These are phyloP conservation scores for Entoloma clypeatum DNA, from an alignment of 1,284 basidiomycete species.

Conservation along the genomic window DNA sequence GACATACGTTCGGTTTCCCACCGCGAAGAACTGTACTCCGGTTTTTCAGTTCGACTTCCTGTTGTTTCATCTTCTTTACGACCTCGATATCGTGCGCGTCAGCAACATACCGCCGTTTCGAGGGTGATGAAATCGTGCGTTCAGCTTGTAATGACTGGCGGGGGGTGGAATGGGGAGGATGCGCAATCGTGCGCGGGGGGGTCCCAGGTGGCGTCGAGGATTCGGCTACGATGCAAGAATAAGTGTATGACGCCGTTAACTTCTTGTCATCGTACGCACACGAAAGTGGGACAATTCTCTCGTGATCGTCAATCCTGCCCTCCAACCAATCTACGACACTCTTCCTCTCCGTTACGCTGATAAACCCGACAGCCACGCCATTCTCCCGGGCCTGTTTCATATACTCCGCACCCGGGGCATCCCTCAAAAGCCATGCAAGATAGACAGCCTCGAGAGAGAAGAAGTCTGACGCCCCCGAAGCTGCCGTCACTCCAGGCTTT, in stretches of 20 bases:
- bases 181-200: conserved; percentile 39
- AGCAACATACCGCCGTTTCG: conserved; percentile 76
- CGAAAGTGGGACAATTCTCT: conserved; percentile 52
- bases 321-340: conserved; percentile 81
- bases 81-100: conserved; percentile 76
- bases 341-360: conserved; percentile 84
- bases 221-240: conserved; percentile 25
- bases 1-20: conserved; percentile 65
- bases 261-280: conserved; percentile 38
- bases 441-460: conserved; percentile 80
- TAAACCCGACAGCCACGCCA: conserved; percentile 70
- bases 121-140: conserved; percentile 40
- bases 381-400: conserved; percentile 78
- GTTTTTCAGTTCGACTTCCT: conserved; percentile 72
- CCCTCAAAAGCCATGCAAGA: conserved; percentile 73
- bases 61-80: conserved; percentile 76
- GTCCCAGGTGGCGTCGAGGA: conserved; percentile 64
- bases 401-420: conserved; percentile 77
- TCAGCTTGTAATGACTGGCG: conserved; percentile 36
- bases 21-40: conserved; percentile 75
- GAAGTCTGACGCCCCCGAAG: conserved; percentile 52
- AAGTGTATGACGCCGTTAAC: neutral
- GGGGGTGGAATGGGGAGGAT: conserved; percentile 32
- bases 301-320: conserved; percentile 55
- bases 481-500: conserved; percentile 49